Conservation (phyloP, 1,284 basidiomycete species). For the Trametes polyzona region DNA sequence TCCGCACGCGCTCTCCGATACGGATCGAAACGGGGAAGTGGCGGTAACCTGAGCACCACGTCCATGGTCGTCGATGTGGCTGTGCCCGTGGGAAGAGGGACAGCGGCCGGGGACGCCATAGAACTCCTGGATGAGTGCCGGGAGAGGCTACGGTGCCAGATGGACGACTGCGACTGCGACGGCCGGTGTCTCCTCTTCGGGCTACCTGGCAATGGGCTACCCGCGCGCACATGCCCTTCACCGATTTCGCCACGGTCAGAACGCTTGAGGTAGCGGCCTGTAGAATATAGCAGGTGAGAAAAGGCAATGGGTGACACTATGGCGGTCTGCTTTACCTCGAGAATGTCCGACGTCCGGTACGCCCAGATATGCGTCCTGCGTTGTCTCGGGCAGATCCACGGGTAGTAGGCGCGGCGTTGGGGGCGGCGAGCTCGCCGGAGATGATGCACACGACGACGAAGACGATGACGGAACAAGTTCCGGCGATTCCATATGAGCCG, state of each 20-base stretch:
- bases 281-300: neutral
- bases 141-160: conserved; percentile 8
- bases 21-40: conserved; percentile 39
- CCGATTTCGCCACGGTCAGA: neutral
- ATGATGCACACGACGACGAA: neutral
- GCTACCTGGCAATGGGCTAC: neutral
- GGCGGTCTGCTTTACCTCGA: neutral
- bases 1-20: conserved; percentile 37
- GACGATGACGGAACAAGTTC: neutral
- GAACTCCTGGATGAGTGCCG: conserved; percentile 6
- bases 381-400: neutral
- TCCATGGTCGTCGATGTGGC: conserved; percentile 1
- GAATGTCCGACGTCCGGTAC: neutral
- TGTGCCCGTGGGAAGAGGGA: neutral
- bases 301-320: neutral
- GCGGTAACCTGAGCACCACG: conserved; percentile 32
- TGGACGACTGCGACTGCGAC: conserved; percentile 13
- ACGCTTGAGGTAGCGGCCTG: neutral
- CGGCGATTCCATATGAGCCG: neutral
- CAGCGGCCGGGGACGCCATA: conserved; percentile 1
- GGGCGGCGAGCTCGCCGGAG: conserved; percentile 3
- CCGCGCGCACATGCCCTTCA: neutral
- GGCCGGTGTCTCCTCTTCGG: conserved; percentile 6
- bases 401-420: neutral
- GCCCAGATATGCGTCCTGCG: neutral